These are phyloP conservation scores for Plantago coronopus DNA, from an alignment of 305 asterid genomes.

Conservation along the genomic window DNA sequence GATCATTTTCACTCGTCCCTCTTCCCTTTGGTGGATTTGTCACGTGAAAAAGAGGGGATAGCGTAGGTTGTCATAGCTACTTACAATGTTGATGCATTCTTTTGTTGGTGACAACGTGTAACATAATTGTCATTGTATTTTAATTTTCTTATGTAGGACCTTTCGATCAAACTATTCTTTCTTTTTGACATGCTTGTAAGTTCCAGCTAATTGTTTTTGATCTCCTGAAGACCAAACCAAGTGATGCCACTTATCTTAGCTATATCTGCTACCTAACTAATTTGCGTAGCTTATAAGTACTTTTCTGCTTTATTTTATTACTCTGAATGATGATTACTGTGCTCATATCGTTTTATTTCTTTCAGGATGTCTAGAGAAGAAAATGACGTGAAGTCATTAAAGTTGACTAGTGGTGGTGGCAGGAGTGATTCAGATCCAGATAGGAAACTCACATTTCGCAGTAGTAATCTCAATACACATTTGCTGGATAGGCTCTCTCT, in stretches of 20 bases:
- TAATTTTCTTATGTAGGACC: not conserved
- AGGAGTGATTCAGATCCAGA: conserved; percentile 39
- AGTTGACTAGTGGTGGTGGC: conserved; percentile 25
- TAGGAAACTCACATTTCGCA: conserved; percentile 31
- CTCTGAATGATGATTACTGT: not conserved
- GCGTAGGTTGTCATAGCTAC: not conserved
- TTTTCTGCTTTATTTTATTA: not conserved
- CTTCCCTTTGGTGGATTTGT: not conserved
- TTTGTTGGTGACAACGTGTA: not conserved
- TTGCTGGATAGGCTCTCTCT: conserved; percentile 30
- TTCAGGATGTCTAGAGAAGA: conserved; percentile 37
- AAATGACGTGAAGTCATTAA: conserved; percentile 36
- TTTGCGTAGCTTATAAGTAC: not conserved
- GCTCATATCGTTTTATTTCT: conserved; percentile 17
- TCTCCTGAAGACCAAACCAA: not conserved
- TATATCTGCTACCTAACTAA: not conserved
- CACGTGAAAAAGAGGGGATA: not conserved
- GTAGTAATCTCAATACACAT: conserved; percentile 29
- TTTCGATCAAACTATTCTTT: not conserved
- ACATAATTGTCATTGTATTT: not conserved
- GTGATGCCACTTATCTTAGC: not conserved
- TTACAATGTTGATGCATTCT: not conserved
- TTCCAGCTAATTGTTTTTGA: not conserved
- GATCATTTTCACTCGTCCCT: no score
- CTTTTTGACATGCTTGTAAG: not conserved